These are phyloP conservation scores for Bullera alba DNA, from an alignment of 768 basidiomycete genomes.

Conservation along the genomic window DNA sequence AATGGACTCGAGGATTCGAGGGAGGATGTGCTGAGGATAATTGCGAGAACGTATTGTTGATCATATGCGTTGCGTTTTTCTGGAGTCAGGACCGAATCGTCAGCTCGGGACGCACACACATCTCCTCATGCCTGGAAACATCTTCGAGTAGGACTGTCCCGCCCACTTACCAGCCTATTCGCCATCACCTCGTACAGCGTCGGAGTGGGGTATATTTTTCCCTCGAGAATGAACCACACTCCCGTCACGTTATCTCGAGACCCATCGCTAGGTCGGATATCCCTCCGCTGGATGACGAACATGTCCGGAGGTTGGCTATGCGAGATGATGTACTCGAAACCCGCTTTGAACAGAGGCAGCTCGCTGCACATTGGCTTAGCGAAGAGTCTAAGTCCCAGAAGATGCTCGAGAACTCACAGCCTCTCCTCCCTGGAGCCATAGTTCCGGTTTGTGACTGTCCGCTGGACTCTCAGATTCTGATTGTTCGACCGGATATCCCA, in stretches of 20 bases:
- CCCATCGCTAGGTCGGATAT: constrained; percentile 16
- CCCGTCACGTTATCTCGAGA: constrained; percentile 16
- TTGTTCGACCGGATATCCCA: constrained; percentile 40
- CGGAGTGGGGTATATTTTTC: constrained; percentile 35
- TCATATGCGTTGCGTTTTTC: constrained; percentile 30
- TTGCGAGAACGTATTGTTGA: constrained; percentile 21
- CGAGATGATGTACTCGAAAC: constrained; percentile 37
- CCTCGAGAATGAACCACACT: constrained; percentile 29
- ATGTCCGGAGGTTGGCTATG: constrained; percentile 31
- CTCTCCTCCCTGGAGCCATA: constrained; percentile 37
- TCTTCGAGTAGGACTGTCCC: constrained; percentile 1
- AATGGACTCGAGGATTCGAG: constrained; percentile 27
- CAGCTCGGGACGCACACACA: not conserved
- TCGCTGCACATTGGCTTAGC: constrained; percentile 11
- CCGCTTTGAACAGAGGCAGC: constrained; percentile 24
- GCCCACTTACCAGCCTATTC: constrained; percentile 23
- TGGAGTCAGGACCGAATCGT: constrained; percentile 1
- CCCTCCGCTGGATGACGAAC: constrained; percentile 27
- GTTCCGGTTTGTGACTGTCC: constrained; percentile 25
- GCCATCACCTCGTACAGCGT: constrained; percentile 30
- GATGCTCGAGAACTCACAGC: constrained; percentile 13
- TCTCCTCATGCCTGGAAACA: not conserved
- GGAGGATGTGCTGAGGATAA: constrained; percentile 28
- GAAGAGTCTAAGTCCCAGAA: not conserved
- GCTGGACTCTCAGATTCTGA: constrained; percentile 27